These are phyloP conservation scores for Yarrowia galli DNA, from an alignment of 1,139 yeast genomes.

Conservation along the genomic window DNA sequence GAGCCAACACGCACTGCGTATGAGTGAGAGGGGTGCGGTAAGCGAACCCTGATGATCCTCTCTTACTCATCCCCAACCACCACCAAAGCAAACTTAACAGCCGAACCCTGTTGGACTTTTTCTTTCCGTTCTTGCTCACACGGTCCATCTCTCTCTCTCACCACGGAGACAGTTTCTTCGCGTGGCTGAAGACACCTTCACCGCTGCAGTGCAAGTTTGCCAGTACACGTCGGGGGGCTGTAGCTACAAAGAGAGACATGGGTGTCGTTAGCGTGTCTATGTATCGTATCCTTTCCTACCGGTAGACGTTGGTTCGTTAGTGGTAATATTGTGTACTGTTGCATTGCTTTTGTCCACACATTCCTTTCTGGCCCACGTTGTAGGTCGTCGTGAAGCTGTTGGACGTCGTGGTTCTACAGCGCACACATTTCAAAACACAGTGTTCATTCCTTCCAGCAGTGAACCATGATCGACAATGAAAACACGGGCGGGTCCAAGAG, in stretches of 20 bases:
- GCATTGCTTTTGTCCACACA: neutral
- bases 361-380: slow-evolving; percentile 1
- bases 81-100: slow-evolving; percentile 4
- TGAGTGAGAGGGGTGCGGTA: neutral
- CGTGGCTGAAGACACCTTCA: slow-evolving; percentile 12
- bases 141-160: slow-evolving; percentile 4
- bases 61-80: slow-evolving; percentile 3
- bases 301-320: neutral
- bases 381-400: neutral
- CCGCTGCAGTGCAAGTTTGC: slow-evolving; percentile 1
- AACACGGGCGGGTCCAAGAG: slow-evolving; percentile 6
- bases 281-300: too few species aligned
- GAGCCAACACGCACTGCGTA: too few species aligned
- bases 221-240: neutral
- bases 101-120: slow-evolving; percentile 10
- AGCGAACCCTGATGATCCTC: slow-evolving; percentile 15
- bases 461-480: slow-evolving; percentile 2
- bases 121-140: slow-evolving; percentile 1
- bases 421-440: neutral
- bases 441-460: neutral
- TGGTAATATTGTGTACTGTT: neutral
- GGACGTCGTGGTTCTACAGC: neutral
- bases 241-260: neutral
- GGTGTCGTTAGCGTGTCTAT: neutral
- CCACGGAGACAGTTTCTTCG: neutral